Evolutionary conservation across 75 land plant genomes (phyloP).

Genomic region (Cupressus sempervirens): DNA sequence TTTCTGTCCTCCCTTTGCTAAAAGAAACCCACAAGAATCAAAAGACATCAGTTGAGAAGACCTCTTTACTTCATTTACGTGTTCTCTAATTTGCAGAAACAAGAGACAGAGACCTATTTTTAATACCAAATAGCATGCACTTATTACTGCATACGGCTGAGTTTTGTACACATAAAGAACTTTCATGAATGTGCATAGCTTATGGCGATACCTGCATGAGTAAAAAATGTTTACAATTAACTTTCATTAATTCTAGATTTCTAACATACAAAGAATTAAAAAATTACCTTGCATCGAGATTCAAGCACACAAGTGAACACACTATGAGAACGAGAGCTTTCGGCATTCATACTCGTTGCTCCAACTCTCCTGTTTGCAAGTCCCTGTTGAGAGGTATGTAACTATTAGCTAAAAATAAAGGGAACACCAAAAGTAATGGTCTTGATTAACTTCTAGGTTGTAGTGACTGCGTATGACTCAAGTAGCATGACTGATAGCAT

Average conservation of each 20-base stretch:
- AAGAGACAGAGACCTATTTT: neutral
- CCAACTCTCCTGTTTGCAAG: conserved; percentile 85
- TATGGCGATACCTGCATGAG: too few species aligned
- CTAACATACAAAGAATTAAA: neutral
- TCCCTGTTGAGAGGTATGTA: conserved; percentile 49
- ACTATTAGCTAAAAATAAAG: neutral
- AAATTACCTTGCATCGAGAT: conserved; percentile 70
- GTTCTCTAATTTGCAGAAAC: neutral
- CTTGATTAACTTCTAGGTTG: neutral
- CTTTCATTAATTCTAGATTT: neutral
- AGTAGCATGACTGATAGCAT: neutral
- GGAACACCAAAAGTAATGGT: neutral
- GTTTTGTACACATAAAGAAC: neutral
- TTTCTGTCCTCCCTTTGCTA: neutral
- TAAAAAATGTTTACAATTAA: too few species aligned
- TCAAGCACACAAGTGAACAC: conserved; percentile 96
- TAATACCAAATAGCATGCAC: neutral
- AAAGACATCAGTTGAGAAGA: neutral
- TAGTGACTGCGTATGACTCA: neutral
- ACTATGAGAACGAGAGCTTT: conserved; percentile 95
- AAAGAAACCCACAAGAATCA: neutral
- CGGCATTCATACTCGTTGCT: conserved; percentile 83
- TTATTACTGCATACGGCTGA: neutral
- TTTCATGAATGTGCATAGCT: neutral
- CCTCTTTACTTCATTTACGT: neutral